Base-by-base conservation (phyloP, 2,329 filamentous ascomycete genomes). In the Neobulgaria alba region DNA sequence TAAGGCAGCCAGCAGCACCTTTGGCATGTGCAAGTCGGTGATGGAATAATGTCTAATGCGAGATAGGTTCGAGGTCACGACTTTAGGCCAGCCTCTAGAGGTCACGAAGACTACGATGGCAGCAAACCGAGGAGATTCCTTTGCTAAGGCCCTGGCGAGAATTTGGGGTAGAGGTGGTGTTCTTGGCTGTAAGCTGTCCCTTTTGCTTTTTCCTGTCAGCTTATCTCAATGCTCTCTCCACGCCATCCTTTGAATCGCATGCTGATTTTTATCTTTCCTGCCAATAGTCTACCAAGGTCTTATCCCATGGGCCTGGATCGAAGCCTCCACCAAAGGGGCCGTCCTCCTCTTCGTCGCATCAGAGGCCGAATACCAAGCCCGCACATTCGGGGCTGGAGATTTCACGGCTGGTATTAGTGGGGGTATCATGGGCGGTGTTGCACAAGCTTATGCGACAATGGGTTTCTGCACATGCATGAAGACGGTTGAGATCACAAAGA, bases 401-500 rank as follows among this genome's bases (percentile, higher is more conserved):
- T 96, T 98, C 65, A 72, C 84, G 38, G 79, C 81, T 54, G 92
- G 92, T 62, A 96, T 98, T 68, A 63, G 73, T 21, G 92, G 92
- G 59, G 92, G 92, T 66, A 87, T 98, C 73, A 75, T 80, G 16
- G 92, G 92, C 63, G 92, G 92, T 75, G 80, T 98, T 45, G 92
- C 90, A 34, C 92, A 98, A 71, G 92, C 92, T 46, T 98, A 98
- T 65, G 92, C 92, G 53, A 98, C 92, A 64, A 98, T 98, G 90
- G 92, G 92, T 55, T 98, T 98, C 80, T 98, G 92, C 71, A 98
- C 92, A 48, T 98, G 92, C 78, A 98, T 98, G 92, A 98, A 98
- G 81, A 98, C 92, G 50, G 92, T 96, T 54, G 92, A 98, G 68
- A 98, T 98, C 68, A 98, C 92, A 61, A 93, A 95, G 71, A 84